phyloP scores from a whole-genome alignment of 2,329 filamentous ascomycete genomes.

The Massarina eburnea region DNA sequence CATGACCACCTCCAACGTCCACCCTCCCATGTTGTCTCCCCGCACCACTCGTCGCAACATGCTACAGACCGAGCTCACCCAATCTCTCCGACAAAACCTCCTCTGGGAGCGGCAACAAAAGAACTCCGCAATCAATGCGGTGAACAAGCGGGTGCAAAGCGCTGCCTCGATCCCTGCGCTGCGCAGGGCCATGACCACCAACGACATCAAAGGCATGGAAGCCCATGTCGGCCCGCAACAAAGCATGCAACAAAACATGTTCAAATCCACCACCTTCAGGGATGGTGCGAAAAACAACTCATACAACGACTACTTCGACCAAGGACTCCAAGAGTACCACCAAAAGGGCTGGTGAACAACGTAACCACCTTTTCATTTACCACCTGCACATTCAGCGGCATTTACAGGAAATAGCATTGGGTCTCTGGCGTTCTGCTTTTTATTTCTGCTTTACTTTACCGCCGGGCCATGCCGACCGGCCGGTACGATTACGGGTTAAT shows the following conservation, averaged over 20 bases:
- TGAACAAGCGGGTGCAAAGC: constrained; percentile 86
- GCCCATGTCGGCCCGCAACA: constrained; percentile 59
- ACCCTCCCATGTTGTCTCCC: constrained; percentile 80
- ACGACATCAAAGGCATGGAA: constrained; percentile 87
- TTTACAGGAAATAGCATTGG: constrained; percentile 35
- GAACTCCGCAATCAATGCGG: constrained; percentile 83
- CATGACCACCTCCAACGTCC: constrained; percentile 66
- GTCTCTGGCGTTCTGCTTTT: constrained; percentile 32
- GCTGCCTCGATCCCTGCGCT: constrained; percentile 34
- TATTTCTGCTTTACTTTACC: constrained; percentile 13
- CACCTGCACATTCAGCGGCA: constrained; percentile 41
- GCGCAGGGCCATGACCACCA: constrained; percentile 55
- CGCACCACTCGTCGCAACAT: constrained; percentile 92
- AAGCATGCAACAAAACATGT: constrained; percentile 17
- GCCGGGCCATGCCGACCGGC: constrained; percentile 5
- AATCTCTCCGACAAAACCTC: constrained; percentile 86
- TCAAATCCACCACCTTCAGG: constrained; percentile 55
- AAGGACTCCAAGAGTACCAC: constrained; percentile 82
- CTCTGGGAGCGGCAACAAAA: constrained; percentile 96
- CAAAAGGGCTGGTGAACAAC: constrained; percentile 74
- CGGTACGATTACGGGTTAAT: constrained; percentile 31
- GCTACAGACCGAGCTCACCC: constrained; percentile 91
- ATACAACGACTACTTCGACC: constrained; percentile 77
- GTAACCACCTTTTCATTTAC: constrained; percentile 11
- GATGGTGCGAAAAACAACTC: constrained; percentile 67